Conservation (phyloP, 306 rosid species). For the Pyrus betulifolia region DNA sequence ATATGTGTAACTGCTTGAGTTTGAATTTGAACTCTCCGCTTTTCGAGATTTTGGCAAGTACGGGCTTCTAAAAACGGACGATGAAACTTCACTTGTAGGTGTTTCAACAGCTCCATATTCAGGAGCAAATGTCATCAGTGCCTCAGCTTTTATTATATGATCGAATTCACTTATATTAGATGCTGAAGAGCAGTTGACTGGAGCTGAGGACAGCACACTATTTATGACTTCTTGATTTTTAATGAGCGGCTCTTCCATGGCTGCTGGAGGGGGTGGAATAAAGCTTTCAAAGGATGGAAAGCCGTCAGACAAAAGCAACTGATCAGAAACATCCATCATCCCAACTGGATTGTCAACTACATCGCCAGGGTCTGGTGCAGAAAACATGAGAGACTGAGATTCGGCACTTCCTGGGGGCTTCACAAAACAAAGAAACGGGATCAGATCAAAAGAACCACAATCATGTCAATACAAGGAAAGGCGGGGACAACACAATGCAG, state of each 20-base stretch:
- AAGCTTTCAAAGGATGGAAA: slow-evolving; percentile 76
- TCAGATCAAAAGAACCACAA: slow-evolving; percentile 12
- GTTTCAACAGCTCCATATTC: slow-evolving; percentile 98
- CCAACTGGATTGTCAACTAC: slow-evolving; percentile 74
- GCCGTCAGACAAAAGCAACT: slow-evolving; percentile 57
- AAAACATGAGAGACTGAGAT: slow-evolving; percentile 69
- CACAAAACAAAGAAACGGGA: slow-evolving; percentile 33
- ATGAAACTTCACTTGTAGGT: slow-evolving; percentile 60
- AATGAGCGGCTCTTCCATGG: slow-evolving; percentile 51
- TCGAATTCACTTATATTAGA: slow-evolving; percentile 65
- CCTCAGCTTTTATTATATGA: slow-evolving; percentile 89
- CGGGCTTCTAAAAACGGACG: slow-evolving; percentile 75
- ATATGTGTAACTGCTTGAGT: slow-evolving; percentile 64
- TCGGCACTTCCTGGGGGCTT: slow-evolving; percentile 99
- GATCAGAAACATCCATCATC: slow-evolving; percentile 70
- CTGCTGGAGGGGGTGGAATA: slow-evolving; percentile 51
- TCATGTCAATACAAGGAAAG: background rate
- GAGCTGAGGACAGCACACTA: slow-evolving; percentile 39
- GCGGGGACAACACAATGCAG: background rate
- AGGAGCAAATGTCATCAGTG: slow-evolving; percentile 89
- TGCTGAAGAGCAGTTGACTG: slow-evolving; percentile 42
- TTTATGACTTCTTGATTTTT: slow-evolving; percentile 53
- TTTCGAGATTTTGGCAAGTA: slow-evolving; percentile 68
- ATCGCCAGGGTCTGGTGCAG: slow-evolving; percentile 75
- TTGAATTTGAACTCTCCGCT: slow-evolving; percentile 62